Base-by-base conservation (phyloP, 805 yeast species). In the Sungouiozyma ichnusensis region DNA sequence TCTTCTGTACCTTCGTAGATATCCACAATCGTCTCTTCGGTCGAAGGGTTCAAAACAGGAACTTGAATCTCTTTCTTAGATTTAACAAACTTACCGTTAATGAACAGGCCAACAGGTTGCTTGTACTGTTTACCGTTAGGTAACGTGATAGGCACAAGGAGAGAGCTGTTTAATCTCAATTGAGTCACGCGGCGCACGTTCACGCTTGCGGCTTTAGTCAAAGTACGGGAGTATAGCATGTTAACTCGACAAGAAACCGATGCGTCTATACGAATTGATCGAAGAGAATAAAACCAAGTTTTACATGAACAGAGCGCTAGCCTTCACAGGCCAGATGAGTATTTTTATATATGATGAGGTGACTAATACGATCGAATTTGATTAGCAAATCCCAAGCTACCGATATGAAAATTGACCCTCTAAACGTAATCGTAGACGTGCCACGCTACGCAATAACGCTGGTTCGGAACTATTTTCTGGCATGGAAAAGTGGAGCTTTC, bases 41-140 rank as follows among this genome's bases (percentile, higher is more conserved):
- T 81, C 16, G 85, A 69, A 20, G 94, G 92, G 58, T 79, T 71
- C 43, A 77, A 59, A 16, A 78, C 79, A 44, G 58, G 79, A 50
- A 82, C 73, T 15, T 81, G 77, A 60, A 76, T 72, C 51, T 73
- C 74, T 46, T 71, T 73, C 46, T 71, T 66, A 15, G 87, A 73
- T 37, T 70, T 62, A 31, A 79, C 84, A 60, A 81, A 82, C 62
- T 83, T 79, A 63, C 81, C 81, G 68, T 82, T 79, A 63, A 84
- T 85, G 70, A 81, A 84, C 53, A 82, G 67, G 49, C 94, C 94
- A 15, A 85, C 75, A 50, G 94, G 88, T 71, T 84, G 92, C 41
- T 77, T 78, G 61, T 81, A 83, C 32, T 69, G 64, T 39, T 68
- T 65, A 35, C 95, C 95, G 54, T 81, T 82, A 49, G 94, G 95